Conservation (phyloP, 768 basidiomycete genomes). For the Auricularia cornea region DNA sequence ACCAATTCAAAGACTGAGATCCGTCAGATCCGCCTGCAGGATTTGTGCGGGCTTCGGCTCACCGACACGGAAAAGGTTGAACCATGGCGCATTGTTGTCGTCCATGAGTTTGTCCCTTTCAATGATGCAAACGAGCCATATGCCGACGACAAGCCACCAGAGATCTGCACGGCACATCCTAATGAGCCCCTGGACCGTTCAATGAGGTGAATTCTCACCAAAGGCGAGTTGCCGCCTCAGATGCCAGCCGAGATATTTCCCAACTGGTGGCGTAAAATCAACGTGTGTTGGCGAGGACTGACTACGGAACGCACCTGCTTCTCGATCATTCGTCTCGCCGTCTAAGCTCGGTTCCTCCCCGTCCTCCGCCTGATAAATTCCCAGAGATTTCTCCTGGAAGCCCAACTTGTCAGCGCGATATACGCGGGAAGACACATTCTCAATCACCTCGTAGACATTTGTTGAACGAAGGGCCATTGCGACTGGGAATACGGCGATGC, state of each 20-base stretch:
- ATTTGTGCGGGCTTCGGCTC: slow-evolving; percentile 18
- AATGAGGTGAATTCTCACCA: slow-evolving; percentile 48
- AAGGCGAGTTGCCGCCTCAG: slow-evolving; percentile 85
- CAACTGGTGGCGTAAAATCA: slow-evolving; percentile 44
- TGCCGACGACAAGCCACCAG: slow-evolving; percentile 86
- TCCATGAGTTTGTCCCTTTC: slow-evolving; percentile 64
- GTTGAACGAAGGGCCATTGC: slow-evolving; percentile 47
- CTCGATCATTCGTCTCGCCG: slow-evolving; percentile 24
- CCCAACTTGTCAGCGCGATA: slow-evolving; percentile 39
- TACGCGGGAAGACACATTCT: no score
- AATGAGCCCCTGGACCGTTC: no score
- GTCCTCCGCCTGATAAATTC: slow-evolving; percentile 50
- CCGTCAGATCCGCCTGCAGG: not conserved
- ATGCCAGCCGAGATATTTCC: slow-evolving; percentile 72
- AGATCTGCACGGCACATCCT: slow-evolving; percentile 70
- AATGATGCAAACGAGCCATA: slow-evolving; percentile 88
- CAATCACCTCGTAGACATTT: slow-evolving; percentile 39
- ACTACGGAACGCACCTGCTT: slow-evolving; percentile 33
- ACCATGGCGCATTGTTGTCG: slow-evolving; percentile 46
- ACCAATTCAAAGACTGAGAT: slow-evolving; percentile 67
- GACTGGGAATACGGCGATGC: not conserved
- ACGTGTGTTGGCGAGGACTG: no score
- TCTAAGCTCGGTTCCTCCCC: slow-evolving; percentile 42
- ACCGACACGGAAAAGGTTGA: slow-evolving; percentile 78
- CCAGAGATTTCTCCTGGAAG: slow-evolving; percentile 88